Conservation (phyloP, 352 stramenopile genomes). For the Phytophthora hybrid region DNA sequence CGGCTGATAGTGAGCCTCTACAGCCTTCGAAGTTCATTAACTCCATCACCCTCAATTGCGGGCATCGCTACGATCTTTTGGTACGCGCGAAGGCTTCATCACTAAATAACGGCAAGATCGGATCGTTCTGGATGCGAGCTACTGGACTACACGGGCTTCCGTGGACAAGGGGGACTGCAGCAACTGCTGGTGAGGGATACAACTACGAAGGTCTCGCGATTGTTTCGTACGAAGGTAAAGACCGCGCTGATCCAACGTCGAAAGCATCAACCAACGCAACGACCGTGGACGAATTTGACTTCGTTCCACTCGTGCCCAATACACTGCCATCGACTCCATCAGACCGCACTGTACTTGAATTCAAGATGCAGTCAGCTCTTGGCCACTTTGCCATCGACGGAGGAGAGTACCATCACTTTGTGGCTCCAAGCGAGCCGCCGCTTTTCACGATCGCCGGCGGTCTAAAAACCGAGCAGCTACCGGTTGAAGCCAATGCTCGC, state of each 20-base stretch:
- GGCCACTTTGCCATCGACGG: constrained; percentile 34
- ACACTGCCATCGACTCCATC: constrained; percentile 14
- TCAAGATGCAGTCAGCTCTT: constrained; percentile 18
- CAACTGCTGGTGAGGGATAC: constrained; percentile 18
- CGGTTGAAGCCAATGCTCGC: background rate
- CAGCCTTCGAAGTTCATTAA: constrained; percentile 20
- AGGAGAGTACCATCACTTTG: constrained; percentile 26
- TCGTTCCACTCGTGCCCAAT: constrained; percentile 12
- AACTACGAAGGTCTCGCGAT: constrained; percentile 36
- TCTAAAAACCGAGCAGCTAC: constrained; percentile 23
- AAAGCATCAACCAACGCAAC: background rate
- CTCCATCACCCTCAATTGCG: constrained; percentile 26
- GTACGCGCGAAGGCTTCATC: constrained; percentile 17
- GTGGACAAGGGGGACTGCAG: constrained; percentile 8
- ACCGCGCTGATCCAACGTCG: background rate
- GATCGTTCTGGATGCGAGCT: constrained; percentile 34
- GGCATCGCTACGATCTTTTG: constrained; percentile 40
- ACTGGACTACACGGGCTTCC: constrained; percentile 14
- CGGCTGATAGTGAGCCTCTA: constrained; percentile 30
- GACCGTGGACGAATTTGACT: constrained; percentile 19
- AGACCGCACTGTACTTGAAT: constrained; percentile 33
- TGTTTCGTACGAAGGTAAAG: constrained; percentile 21
- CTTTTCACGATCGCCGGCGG: constrained; percentile 28
- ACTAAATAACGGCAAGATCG: background rate
- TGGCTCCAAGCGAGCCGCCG: constrained; percentile 13